Conservation (phyloP, 1,139 yeast genomes). For the Protomyces gravidus region DNA sequence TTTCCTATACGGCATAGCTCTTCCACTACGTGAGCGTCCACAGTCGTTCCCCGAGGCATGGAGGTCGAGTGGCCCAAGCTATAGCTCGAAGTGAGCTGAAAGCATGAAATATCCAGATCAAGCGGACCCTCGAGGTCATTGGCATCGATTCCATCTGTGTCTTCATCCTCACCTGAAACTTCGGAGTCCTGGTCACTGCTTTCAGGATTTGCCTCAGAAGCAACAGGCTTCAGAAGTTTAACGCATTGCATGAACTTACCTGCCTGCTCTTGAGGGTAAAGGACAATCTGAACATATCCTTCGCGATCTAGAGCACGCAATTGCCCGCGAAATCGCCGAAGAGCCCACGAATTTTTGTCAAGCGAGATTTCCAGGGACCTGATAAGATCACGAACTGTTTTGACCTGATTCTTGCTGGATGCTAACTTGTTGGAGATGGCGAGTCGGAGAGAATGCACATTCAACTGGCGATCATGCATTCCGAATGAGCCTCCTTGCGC, state of each 20-base stretch:
- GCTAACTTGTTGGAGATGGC: constrained; percentile 6
- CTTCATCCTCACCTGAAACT: no score
- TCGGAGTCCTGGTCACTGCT: no score
- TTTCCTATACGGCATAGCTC: not conserved
- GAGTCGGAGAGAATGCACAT: constrained; percentile 1
- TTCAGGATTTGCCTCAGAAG: no score
- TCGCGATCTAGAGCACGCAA: not conserved
- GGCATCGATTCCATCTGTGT: no score
- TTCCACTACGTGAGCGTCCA: not conserved
- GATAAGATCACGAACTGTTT: constrained; percentile 2
- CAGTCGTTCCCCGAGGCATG: not conserved
- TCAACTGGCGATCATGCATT: not conserved
- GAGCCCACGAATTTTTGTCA: constrained; percentile 5
- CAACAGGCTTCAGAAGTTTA: constrained; percentile 9
- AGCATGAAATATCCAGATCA: no score
- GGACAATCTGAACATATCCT: constrained; percentile 9
- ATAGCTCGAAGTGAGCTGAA: no score
- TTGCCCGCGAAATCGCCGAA: constrained; percentile 4
- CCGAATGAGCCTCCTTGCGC: not conserved
- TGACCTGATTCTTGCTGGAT: constrained; percentile 5
- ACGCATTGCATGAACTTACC: constrained; percentile 11
- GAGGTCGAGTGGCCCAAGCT: no score
- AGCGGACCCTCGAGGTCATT: no score
- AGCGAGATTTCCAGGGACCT: constrained; percentile 1
- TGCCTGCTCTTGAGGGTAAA: constrained; percentile 3